Percentiles rank a stretch among this genome's conserved stretches.
These are phyloP conservation scores for Halenospora varia DNA, from an alignment of 495 filamentous ascomycete species.

Conservation along the genomic window DNA sequence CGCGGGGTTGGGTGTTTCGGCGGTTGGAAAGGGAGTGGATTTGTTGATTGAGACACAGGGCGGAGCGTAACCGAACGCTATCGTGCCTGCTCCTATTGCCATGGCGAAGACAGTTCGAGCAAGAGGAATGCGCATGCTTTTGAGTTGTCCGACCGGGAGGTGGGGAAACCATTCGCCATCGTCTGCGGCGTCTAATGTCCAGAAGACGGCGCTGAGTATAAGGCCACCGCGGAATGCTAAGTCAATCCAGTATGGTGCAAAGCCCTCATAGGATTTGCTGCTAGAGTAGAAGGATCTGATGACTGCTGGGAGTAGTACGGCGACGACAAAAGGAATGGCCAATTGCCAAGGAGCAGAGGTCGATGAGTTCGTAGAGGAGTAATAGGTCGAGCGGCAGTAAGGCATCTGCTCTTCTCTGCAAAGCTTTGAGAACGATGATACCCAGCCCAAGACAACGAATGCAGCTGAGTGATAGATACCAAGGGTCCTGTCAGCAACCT, in stretches of 20 bases:
- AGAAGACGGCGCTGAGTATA: constrained; percentile 74
- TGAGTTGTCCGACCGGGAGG: constrained; percentile 57
- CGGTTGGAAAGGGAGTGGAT: neutral
- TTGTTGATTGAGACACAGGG: constrained; percentile 26
- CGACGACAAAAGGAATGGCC: constrained; percentile 68
- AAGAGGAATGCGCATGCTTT: constrained; percentile 65
- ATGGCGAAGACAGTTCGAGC: constrained; percentile 71
- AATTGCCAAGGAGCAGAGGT: constrained; percentile 93
- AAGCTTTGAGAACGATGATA: constrained; percentile 85
- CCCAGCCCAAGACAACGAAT: constrained; percentile 75
- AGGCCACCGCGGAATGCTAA: constrained; percentile 74
- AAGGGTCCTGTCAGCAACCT: constrained; percentile 58
- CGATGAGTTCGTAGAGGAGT: constrained; percentile 84
- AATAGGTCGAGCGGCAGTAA: constrained; percentile 91
- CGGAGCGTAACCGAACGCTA: constrained; percentile 55
- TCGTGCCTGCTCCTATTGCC: constrained; percentile 49
- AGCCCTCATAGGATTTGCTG: constrained; percentile 80
- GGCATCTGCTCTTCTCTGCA: constrained; percentile 99
- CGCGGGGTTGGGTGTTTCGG: constrained; percentile 24
- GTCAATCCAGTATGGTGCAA: constrained; percentile 78
- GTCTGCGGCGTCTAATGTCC: constrained; percentile 87
- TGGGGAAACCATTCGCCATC: constrained; percentile 77
- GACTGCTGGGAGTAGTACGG: constrained; percentile 69
- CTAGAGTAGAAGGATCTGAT: constrained; percentile 72
- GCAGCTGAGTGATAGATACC: constrained; percentile 79